phyloP scores from a whole-genome alignment of 768 basidiomycete species.

The Boletus rubescentipes region DNA sequence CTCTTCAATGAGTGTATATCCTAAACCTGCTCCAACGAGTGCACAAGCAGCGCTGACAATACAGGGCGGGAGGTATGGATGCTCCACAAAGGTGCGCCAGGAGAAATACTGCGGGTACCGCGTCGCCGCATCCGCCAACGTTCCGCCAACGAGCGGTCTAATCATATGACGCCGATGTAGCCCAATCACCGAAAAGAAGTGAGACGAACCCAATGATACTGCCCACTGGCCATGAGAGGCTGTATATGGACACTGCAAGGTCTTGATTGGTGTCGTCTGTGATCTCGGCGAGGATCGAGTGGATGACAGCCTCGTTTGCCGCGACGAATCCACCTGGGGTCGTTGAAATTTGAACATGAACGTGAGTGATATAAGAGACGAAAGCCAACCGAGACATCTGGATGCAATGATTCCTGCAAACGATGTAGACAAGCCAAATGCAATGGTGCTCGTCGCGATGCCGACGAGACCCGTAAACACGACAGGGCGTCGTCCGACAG shows the following conservation, averaged over 20 bases:
- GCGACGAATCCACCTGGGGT: slow-evolving; percentile 58
- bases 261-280: slow-evolving; percentile 63
- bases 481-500: slow-evolving; percentile 60
- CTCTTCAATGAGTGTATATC: slow-evolving; percentile 22
- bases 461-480: slow-evolving; percentile 53
- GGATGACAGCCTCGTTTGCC: slow-evolving; percentile 61
- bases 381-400: slow-evolving; percentile 48
- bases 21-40: slow-evolving; percentile 6
- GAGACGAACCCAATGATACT: slow-evolving; percentile 48
- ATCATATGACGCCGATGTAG: neutral
- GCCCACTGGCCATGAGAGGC: slow-evolving; percentile 56
- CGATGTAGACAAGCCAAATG: slow-evolving; percentile 56
- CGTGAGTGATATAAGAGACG: neutral
- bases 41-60: slow-evolving; percentile 11
- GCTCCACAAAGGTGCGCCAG: slow-evolving; percentile 7
- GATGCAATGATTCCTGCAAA: slow-evolving; percentile 48
- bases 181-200: neutral
- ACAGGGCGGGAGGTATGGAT: slow-evolving; percentile 22
- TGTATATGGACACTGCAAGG: slow-evolving; percentile 56
- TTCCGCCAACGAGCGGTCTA: slow-evolving; percentile 25
- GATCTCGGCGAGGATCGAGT: slow-evolving; percentile 59
- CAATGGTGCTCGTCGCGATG: slow-evolving; percentile 47
- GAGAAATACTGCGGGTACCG: slow-evolving; percentile 16
- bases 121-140: slow-evolving; percentile 18
- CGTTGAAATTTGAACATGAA: neutral